Base-by-base conservation (phyloP, 352 stramenopile genomes). In the Phytophthora uliginosa region DNA sequence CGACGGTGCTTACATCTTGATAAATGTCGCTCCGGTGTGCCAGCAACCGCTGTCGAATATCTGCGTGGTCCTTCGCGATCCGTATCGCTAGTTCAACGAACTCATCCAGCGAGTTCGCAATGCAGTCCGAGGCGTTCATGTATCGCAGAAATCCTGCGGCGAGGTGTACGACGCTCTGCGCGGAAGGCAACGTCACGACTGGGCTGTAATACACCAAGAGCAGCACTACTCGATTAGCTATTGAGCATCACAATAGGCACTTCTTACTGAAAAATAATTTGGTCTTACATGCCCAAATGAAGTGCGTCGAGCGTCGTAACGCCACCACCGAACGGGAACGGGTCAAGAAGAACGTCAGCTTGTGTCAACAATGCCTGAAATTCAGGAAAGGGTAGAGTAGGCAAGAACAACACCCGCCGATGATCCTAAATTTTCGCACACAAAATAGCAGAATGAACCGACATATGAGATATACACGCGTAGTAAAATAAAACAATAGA, bases 281-380 rank as follows among this genome's bases (percentile, higher is more conserved):
- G 6, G 33, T 58, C 86, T 57, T 84, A 92, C 79, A 89, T 85
- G 65, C 89, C 89, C 54, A 93, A 82, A 20, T 88, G 79, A 63
- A 97, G 78, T 2, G 88, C 85, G 36, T 97, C 91, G 31, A 97
- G 82, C 8, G 85, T 92, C 5, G 90, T 97, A 36, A 97, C 89
- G 28, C 91, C 90, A 15, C 91, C 89, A 28, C 90, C 91, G 34
- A 96, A 97, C 28, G 90, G 89, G 48, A 95, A 96, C 36, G 90
- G 85, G 59, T 97, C 91, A 8, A 97, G 69, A 9, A 95, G 66
- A 22, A 97, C 89, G 63, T 95, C 89, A 3, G 85, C 77, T 8
- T 73, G 62, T 10, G 78, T 68, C 31, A 95, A 74, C 15, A 93
- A 68, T 1, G 73, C 76, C 42, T 90, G 79, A 62, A 90, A 95